A percentile compares a stretch with the other conserved stretches of the same genome.
These are phyloP conservation scores for Ballota nigra DNA, from an alignment of 257 asterid genomes.

Conservation along the genomic window DNA sequence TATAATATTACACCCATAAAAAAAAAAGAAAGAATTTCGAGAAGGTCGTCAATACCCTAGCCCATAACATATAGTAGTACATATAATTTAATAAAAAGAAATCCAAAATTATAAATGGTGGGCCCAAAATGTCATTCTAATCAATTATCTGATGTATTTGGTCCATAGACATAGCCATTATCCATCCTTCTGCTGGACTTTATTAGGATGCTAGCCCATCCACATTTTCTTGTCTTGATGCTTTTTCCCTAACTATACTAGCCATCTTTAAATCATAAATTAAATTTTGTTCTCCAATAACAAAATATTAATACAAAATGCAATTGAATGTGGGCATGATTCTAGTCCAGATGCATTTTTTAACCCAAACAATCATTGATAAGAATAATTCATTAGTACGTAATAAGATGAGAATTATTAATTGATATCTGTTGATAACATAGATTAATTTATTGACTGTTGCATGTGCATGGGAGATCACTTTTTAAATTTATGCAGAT, in stretches of 20 bases:
- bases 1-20: too few species aligned
- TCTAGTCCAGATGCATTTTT: constrained; percentile 38
- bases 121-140: constrained; percentile 14
- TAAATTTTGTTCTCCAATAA: not conserved
- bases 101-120: constrained; percentile 5
- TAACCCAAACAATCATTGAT: constrained; percentile 13
- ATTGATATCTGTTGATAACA: not conserved
- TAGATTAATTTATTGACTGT: not conserved
- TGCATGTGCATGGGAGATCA: too few species aligned
- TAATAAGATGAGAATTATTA: not conserved
- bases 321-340: constrained; percentile 25
- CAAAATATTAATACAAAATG: not conserved
- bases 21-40: too few species aligned
- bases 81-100: too few species aligned
- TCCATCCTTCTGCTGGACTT: not conserved
- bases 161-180: not conserved
- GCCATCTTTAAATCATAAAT: not conserved
- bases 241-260: not conserved
- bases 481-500: too few species aligned
- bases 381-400: not conserved
- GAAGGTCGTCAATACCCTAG: not conserved
- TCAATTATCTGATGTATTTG: not conserved
- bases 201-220: not conserved
- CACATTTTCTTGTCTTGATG: constrained; percentile 8
- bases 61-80: not conserved